Percentiles rank a stretch among this genome's conserved stretches.
Conservation (phyloP, 176 grass and related monocot species). For the Hordeum vulgare region DNA sequence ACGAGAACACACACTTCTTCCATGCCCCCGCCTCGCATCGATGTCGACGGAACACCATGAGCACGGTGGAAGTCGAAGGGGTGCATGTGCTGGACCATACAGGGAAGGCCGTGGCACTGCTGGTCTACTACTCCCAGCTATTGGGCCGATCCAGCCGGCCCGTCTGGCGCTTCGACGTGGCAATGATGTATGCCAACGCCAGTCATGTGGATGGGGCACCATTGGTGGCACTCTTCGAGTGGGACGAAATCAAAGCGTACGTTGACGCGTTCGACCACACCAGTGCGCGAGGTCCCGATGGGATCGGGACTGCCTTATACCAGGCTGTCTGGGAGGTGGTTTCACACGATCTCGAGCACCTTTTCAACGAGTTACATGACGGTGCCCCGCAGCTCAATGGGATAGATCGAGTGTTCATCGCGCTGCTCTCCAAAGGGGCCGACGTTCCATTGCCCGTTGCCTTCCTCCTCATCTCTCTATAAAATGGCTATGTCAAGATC, state of each 20-base stretch:
- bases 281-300: neutral
- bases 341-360: neutral
- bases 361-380: too few species aligned
- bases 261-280: neutral
- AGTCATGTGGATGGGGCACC: too few species aligned
- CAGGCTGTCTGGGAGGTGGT: neutral
- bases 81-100: too few species aligned
- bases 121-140: too few species aligned
- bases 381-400: neutral
- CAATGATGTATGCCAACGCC: neutral
- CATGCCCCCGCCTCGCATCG: too few species aligned
- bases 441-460: accelerated
- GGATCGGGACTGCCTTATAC: neutral
- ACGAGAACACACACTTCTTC: too few species aligned
- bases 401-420: neutral
- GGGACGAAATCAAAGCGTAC: neutral
- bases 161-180: neutral
- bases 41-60: too few species aligned
- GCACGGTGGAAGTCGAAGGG: too few species aligned
- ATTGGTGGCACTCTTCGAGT: neutral
- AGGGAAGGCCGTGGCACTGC: too few species aligned
- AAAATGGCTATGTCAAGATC: too few species aligned
- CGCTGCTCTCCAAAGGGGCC: neutral
- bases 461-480: neutral
- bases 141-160: too few species aligned